Evolutionary conservation across 176 grass and related monocot species (phyloP).

Genomic region (Raddia guianensis): DNA sequence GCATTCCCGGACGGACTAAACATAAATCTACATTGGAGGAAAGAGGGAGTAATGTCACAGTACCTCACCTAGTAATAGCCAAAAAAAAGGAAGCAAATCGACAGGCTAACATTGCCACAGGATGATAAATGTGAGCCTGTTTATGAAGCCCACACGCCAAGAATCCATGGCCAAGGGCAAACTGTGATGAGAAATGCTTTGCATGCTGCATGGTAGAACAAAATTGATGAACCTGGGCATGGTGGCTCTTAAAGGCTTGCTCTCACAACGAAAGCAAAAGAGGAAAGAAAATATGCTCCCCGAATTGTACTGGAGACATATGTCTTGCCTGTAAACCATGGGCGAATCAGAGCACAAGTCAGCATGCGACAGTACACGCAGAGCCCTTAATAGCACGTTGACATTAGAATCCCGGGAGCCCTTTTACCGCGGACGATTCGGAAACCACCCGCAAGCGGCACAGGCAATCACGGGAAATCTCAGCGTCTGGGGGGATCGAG

Average conservation of each 20-base stretch:
- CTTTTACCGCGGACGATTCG: slow-evolving; percentile 28
- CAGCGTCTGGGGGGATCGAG: neutral
- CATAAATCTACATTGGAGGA: slow-evolving; percentile 34
- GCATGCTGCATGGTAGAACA: neutral
- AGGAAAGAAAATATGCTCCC: slow-evolving; percentile 29
- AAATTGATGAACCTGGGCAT: neutral
- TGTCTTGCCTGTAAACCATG: slow-evolving; percentile 28
- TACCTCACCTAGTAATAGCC: slow-evolving; percentile 27
- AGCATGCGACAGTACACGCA: slow-evolving; percentile 30
- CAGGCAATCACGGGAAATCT: neutral
- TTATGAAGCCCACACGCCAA: neutral
- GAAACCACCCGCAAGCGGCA: neutral
- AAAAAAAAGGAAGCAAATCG: slow-evolving; percentile 43
- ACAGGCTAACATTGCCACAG: neutral
- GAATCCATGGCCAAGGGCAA: neutral
- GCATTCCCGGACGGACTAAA: slow-evolving; percentile 11
- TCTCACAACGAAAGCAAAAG: slow-evolving; percentile 5
- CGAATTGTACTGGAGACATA: slow-evolving; percentile 33
- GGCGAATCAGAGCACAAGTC: slow-evolving; percentile 28
- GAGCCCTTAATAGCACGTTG: slow-evolving; percentile 24
- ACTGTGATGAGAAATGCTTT: neutral
- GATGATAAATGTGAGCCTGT: slow-evolving; percentile 27
- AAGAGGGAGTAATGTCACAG: slow-evolving; percentile 43
- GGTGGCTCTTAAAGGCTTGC: neutral
- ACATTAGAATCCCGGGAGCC: slow-evolving; percentile 4